A percentile compares a stretch with the other conserved stretches of the same genome.
These are phyloP conservation scores for Buxus sempervirens DNA, from an alignment of 164 flowering plant genomes.

Conservation along the genomic window DNA sequence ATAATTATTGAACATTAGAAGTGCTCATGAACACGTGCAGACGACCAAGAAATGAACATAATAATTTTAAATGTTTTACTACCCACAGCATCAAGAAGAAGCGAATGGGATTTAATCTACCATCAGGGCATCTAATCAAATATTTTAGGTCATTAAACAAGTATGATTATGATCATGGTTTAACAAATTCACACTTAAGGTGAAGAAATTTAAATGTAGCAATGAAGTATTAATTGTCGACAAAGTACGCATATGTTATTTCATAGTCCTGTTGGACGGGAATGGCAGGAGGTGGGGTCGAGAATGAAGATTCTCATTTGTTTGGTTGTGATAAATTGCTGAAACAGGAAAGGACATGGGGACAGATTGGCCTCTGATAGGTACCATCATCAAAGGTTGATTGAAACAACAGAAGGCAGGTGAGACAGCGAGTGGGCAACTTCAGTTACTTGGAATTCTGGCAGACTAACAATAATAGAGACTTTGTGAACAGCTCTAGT, in stretches of 20 bases:
- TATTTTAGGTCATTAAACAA: too few species aligned
- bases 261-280: constrained; percentile 4
- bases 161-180: too few species aligned
- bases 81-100: too few species aligned
- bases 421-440: constrained; percentile 43
- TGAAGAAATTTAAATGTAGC: too few species aligned
- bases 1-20: too few species aligned
- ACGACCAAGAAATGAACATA: too few species aligned
- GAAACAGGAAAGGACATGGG: constrained; percentile 32
- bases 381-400: constrained; percentile 56
- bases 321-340: constrained; percentile 23
- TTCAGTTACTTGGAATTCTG: background rate
- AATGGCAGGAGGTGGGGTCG: constrained; percentile 9
- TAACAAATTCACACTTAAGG: background rate
- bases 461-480: constrained; percentile 25
- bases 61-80: too few species aligned
- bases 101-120: too few species aligned
- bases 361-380: constrained; percentile 45
- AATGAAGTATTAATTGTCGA: constrained; percentile 8
- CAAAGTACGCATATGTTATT: constrained; percentile 3
- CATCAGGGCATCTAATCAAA: too few species aligned
- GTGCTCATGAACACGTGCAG: too few species aligned
- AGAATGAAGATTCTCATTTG: constrained; percentile 30
- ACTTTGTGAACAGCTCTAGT: constrained; percentile 24
- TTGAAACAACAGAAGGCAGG: constrained; percentile 40